Evolutionary conservation across 768 basidiomycete species (phyloP), one percentile per base, ranked within the genome.

Genomic region (Wakefieldia striispora): DNA sequence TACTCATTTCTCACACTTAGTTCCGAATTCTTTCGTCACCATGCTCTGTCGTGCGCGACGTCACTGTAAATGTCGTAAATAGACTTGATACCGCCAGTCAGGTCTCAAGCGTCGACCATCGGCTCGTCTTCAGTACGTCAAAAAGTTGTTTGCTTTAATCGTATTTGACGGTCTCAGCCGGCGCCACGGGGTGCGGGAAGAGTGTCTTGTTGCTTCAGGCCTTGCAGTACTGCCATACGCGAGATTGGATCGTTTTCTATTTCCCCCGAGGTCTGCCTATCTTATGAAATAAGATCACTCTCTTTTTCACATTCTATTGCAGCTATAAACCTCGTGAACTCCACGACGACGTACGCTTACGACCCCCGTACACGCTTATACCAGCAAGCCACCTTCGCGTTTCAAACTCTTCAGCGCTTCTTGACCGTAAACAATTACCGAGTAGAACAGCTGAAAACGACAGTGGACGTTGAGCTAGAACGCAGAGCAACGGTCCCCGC

Each of bases 241-340:
- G 79, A 19, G 77, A 79, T 23, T 94, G 91, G 88, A 76, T 95
- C 19, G 89, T 92, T 16, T 67, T 95, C 16, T 97, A 94, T 63
- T 78, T 93, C 21, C 91, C 94, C 3, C 75, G 86, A 69, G 82
- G 91, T 89, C 27, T 41, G 76, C 67, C 24, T 11, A 21, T 31
- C 17, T 16, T 24, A 10, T 14, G 33, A 8, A 40, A 20, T n/a
- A 21, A 26, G 13, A 4, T 37, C 11, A 29, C 10, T 34, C 13
- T 14, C 1, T 26, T 33, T 33, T 20, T 3, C 24, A 46, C 37
- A 64, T 36, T 17, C 3, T 20, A 26, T 2, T 23, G 17, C 49
- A 84, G 82, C 74, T 1, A 72, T 76, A 50, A 72, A 71, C 41
- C 73, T 91, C 38, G 86, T 93, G 36, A 83, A 92, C 67, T 88